Base-by-base conservation (phyloP, 177 flowering plant genomes). In the Telopea speciosissima region DNA sequence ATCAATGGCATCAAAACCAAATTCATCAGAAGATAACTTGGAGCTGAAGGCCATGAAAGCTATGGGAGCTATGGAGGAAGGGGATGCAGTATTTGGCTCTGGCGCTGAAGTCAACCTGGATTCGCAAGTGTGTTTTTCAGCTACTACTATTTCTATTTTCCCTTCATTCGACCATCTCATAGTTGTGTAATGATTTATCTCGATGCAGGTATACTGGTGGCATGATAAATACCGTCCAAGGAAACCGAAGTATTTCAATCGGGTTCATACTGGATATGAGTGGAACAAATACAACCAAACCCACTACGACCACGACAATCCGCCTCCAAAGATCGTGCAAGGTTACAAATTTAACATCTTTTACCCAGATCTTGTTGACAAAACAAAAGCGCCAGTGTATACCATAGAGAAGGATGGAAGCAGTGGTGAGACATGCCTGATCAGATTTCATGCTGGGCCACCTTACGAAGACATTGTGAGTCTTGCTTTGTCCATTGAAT, bases 241-340 rank as follows among this genome's bases (percentile, higher is more conserved):
- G 74, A 96, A 96, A 75, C 99, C 99, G 1, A 96, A 96, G 78
- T 96, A 96, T 70, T 96, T 96, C 85, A 96, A 96, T 71, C 95
- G 99, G 31, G 99, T 96, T 42, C 99, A 96, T 75, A 96, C 98
- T 33, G 99, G 99, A 16, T 96, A 96, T 58, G 99, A 96, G 68
- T 96, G 99, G 99, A 96, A 96, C 83, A 96, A 96, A 68, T 96
- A 96, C 79, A 96, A 96, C 76, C 99, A 96, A 80, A 96, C 99
- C 52, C 99, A 96, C 72, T 96, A 96, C 67, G 99, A 96, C 74
- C 98, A 96, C 65, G 99, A 96, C 76, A 96, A 96, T 59, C 99
- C 99, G 3, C 99, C 99, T 62, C 99, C 98, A 24, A 96, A 96
- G 83, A 86, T 91, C 68, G 98, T 96, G 63, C 99, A 96, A 73